Evolutionary conservation across 1,139 yeast genomes (phyloP).

Genomic region (Suhomyces maxii): DNA sequence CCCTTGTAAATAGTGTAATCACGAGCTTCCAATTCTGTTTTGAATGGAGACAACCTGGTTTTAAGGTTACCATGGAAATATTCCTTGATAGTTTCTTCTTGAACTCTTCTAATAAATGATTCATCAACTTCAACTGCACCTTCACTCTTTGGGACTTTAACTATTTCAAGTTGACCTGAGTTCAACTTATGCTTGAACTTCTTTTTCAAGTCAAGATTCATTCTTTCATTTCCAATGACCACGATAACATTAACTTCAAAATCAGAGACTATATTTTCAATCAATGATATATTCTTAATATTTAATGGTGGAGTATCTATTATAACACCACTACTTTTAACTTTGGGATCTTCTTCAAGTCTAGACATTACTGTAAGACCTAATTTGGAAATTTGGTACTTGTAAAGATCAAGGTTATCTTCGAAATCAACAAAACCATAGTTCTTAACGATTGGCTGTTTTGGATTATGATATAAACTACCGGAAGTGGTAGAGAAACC

Average conservation of each 20-base stretch:
- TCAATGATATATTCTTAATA: constrained; percentile 49
- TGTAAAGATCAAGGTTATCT: constrained; percentile 64
- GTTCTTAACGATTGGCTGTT: constrained; percentile 81
- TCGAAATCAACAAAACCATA: constrained; percentile 67
- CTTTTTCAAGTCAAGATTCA: constrained; percentile 63
- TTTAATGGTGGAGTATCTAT: constrained; percentile 79
- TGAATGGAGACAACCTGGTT: constrained; percentile 72
- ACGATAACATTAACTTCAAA: constrained; percentile 60
- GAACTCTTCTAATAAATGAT: constrained; percentile 63
- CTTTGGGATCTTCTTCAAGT: constrained; percentile 52
- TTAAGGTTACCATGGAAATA: constrained; percentile 81
- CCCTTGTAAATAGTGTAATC: constrained; percentile 42
- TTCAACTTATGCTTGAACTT: constrained; percentile 46
- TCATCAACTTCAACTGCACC: constrained; percentile 78
- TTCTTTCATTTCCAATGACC: constrained; percentile 64
- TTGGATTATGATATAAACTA: constrained; percentile 75
- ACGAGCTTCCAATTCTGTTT: constrained; percentile 42
- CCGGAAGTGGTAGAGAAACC: constrained; percentile 91
- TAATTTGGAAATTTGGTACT: constrained; percentile 54
- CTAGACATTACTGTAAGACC: constrained; percentile 61
- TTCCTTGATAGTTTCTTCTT: constrained; percentile 76
- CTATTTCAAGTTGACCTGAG: constrained; percentile 38
- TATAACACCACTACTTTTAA: constrained; percentile 60
- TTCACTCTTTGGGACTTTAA: constrained; percentile 69
- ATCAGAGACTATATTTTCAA: constrained; percentile 61